These are phyloP conservation scores for Pestalotiopsis sp. DNA, from an alignment of 2,329 filamentous ascomycete species.

Conservation along the genomic window DNA sequence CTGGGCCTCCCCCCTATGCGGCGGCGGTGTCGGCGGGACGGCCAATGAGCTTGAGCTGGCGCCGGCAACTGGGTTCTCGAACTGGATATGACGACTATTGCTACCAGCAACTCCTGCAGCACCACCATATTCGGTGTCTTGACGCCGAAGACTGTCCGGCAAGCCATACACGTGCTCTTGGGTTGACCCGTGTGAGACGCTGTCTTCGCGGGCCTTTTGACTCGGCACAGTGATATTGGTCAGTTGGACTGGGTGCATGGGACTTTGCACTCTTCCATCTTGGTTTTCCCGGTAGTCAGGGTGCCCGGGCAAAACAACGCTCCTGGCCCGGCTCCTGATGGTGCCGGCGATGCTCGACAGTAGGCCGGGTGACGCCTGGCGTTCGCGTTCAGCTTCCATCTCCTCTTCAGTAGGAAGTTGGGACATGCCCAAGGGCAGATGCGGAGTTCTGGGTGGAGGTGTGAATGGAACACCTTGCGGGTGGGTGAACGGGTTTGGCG, in stretches of 20 bases:
- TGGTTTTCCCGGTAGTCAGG: slow-evolving; percentile 41
- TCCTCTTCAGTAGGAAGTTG: slow-evolving; percentile 74
- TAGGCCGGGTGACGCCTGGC: slow-evolving; percentile 48
- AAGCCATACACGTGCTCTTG: slow-evolving; percentile 54
- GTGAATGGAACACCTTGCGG: slow-evolving; percentile 29
- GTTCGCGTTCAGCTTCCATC: slow-evolving; percentile 53
- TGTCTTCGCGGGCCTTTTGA: slow-evolving; percentile 47
- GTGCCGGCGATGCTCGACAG: slow-evolving; percentile 62
- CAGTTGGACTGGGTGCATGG: slow-evolving; percentile 64
- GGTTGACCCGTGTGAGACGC: slow-evolving; percentile 40
- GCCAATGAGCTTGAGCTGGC: slow-evolving; percentile 45
- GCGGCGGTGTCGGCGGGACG: slow-evolving; percentile 57
- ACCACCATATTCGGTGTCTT: slow-evolving; percentile 52
- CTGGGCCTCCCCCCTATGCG: slow-evolving; percentile 44
- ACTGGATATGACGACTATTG: slow-evolving; percentile 50
- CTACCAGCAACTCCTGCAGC: slow-evolving; percentile 37
- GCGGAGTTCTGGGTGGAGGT: slow-evolving; percentile 41
- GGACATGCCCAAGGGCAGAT: slow-evolving; percentile 87
- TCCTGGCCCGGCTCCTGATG: slow-evolving; percentile 49
- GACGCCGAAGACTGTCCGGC: slow-evolving; percentile 38
- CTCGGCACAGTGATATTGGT: slow-evolving; percentile 60
- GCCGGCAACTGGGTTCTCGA: slow-evolving; percentile 41
- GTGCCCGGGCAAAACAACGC: slow-evolving; percentile 41
- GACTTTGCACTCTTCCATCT: slow-evolving; percentile 48
- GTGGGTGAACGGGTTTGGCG: slow-evolving; percentile 36